Base-by-base conservation (phyloP, 2,329 filamentous ascomycete species). In the Trichoderma koningii region DNA sequence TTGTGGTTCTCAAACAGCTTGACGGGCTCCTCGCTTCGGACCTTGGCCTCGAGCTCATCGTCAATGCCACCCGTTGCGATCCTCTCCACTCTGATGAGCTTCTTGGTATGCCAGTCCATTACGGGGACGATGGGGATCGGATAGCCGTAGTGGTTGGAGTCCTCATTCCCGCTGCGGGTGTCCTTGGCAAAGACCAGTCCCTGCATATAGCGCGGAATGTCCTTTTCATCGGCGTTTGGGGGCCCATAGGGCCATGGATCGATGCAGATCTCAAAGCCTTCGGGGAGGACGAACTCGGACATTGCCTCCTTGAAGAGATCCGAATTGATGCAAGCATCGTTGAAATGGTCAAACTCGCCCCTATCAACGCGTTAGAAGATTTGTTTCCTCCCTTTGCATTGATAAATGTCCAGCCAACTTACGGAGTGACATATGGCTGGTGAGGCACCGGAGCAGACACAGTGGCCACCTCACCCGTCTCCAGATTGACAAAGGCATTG, bases 171-270 rank as follows among this genome's bases (percentile, higher is more conserved):
- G 42, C 76, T 80, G 17, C 75, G 72, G 3, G 74, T 65, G 65
- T 82, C 77, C 14, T 75, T 75, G n/a, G 79, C 80, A 69, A 81
- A 84, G 48, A 83, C 78, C 1, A 84, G 75, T 47, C 81, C 82
- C 55, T 83, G 81, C 78, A 84, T 81, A 61, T 77, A 78, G 17
- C 80, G 78, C 6, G 77, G 76, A 3, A 75, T 71, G 19, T 63
- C 26, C 23, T 75, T 72, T 55, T 79, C 78, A 5, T 78, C 76
- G 4, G 71, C 71, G 63, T 80, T 78, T 1, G 75, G 73, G 2
- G 78, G 79, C 7, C 81, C 81, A 68, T 92, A 93, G 44, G 91
- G 91, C 90, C 89, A 93, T 0, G 84, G 67, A 85, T 83, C 80
- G 68, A 82, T 81, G 15, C 74, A 76, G 57, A 82, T 71, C 42